A percentile compares a stretch with the other conserved stretches of the same genome.
These are phyloP conservation scores for Stagonosporopsis chrysanthemi DNA, from an alignment of 2,329 filamentous ascomycete species.

Conservation along the genomic window DNA sequence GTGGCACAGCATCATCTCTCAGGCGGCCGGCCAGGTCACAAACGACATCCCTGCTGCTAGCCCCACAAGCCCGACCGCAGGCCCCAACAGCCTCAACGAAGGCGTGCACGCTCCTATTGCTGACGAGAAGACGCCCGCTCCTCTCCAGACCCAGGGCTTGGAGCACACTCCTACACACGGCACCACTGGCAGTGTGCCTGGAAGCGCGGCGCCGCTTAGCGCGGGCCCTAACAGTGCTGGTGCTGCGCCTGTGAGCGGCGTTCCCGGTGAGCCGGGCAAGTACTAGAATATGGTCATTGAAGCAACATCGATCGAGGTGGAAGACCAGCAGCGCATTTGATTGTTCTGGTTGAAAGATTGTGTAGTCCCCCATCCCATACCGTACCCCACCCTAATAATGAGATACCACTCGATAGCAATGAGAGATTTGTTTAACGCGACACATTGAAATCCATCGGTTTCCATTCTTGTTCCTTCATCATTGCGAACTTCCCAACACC, in stretches of 20 bases:
- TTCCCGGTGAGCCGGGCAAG: constrained; percentile 43
- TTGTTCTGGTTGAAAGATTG: not conserved
- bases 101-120: constrained; percentile 4
- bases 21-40: constrained; percentile 62
- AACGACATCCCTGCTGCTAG: constrained; percentile 52
- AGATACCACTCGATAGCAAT: not conserved
- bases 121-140: constrained; percentile 32
- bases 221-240: constrained; percentile 10
- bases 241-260: constrained; percentile 21
- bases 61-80: constrained; percentile 38
- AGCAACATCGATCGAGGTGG: not conserved
- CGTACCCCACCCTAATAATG: not conserved
- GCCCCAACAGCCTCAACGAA: constrained; percentile 27
- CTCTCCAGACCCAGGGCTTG: constrained; percentile 46
- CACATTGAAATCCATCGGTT: too few species aligned
- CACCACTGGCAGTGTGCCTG: constrained; percentile 24
- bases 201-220: constrained; percentile 22
- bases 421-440: not conserved
- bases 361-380: not conserved
- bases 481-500: too few species aligned
- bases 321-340: not conserved
- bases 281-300: constrained; percentile 21
- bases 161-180: constrained; percentile 28
- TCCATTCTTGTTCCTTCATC: too few species aligned
- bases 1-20: constrained; percentile 79